phyloP scores from a whole-genome alignment of 306 rosid genomes.

The Comarum palustre region DNA sequence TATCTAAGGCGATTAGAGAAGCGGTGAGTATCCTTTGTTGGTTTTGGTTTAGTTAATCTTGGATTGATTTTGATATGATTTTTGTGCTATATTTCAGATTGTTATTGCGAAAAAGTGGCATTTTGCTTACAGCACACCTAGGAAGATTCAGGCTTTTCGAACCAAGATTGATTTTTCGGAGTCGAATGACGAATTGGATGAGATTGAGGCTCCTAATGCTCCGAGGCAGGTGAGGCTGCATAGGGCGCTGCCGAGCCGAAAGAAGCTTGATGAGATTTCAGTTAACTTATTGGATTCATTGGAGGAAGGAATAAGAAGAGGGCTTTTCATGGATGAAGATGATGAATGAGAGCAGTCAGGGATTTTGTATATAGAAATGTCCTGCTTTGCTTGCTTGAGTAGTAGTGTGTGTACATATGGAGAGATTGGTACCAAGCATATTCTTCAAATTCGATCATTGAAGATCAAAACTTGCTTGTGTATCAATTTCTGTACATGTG shows the following conservation, averaged over 20 bases:
- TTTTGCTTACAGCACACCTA: conserved; percentile 65
- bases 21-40: conserved; percentile 39
- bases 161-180: conserved; percentile 30
- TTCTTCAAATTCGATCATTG: conserved; percentile 72
- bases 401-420: conserved; percentile 19
- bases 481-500: conserved; percentile 45
- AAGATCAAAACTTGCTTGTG: conserved; percentile 40
- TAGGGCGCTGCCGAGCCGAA: conserved; percentile 27
- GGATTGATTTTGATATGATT: conserved; percentile 16
- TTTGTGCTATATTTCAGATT: conserved; percentile 40
- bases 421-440: conserved; percentile 30
- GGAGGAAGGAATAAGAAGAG: conserved; percentile 25
- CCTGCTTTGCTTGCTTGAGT: neutral
- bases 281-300: conserved; percentile 41
- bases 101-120: conserved; percentile 47
- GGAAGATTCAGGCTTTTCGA: conserved; percentile 41
- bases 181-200: conserved; percentile 24
- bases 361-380: conserved; percentile 35
- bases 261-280: conserved; percentile 42
- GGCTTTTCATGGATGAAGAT: conserved; percentile 21
- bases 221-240: conserved; percentile 32
- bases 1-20: conserved; percentile 55
- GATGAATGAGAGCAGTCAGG: conserved; percentile 14
- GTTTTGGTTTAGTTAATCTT: neutral
- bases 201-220: conserved; percentile 56